These are phyloP conservation scores for Globisporangium echinulatum DNA, from an alignment of 352 stramenopile genomes.

Conservation along the genomic window DNA sequence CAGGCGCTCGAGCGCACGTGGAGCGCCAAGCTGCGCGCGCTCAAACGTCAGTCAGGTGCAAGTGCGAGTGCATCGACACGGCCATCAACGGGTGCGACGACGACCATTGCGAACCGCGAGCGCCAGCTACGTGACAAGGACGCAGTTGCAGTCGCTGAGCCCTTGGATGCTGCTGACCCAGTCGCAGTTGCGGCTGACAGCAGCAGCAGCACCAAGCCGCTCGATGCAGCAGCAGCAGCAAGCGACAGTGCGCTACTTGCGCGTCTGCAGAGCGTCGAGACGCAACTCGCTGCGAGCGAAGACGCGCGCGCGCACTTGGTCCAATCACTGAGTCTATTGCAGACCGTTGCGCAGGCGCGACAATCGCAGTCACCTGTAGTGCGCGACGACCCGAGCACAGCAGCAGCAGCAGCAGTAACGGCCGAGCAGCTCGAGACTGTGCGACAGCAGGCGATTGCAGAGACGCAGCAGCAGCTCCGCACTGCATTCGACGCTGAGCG, in stretches of 20 bases:
- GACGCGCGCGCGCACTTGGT: slow-evolving; percentile 52
- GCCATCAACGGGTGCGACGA: slow-evolving; percentile 23
- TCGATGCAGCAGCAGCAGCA: not conserved
- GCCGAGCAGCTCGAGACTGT: not conserved
- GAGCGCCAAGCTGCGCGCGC: slow-evolving; percentile 53
- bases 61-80: slow-evolving; percentile 14
- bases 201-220: too few species aligned
- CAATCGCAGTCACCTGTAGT: not conserved
- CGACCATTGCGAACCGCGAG: slow-evolving; percentile 37
- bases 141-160: slow-evolving; percentile 2
- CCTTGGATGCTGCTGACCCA: not conserved
- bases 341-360: slow-evolving; percentile 9
- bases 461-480: slow-evolving; percentile 1
- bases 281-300: slow-evolving; percentile 63
- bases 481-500: not conserved
- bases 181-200: not conserved
- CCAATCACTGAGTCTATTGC: slow-evolving; percentile 42
- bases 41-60: slow-evolving; percentile 35
- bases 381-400: too few species aligned
- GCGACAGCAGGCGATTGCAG: not conserved
- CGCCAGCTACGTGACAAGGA: slow-evolving; percentile 17
- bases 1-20: slow-evolving; percentile 73
- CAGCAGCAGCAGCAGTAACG: not conserved
- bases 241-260: slow-evolving; percentile 4
- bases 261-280: slow-evolving; percentile 27